Evolutionary conservation across 768 basidiomycete genomes (phyloP).

Genomic region (Leccinum broughii): DNA sequence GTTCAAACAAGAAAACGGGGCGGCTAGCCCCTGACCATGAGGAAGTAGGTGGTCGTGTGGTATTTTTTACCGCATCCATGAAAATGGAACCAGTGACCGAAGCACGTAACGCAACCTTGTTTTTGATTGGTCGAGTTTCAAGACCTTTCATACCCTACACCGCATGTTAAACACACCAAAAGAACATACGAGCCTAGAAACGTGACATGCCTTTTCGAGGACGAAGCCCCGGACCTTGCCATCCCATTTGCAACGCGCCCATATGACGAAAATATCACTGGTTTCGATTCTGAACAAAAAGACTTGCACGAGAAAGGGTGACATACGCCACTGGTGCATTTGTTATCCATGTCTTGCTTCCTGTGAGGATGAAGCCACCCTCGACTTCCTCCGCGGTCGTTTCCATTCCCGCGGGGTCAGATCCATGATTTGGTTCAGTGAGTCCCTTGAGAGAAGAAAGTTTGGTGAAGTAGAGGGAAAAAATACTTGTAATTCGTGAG

Average conservation of each 20-base stretch:
- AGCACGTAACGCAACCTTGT: slow-evolving; percentile 88
- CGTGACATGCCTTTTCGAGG: slow-evolving; percentile 70
- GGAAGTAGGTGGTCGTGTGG: slow-evolving; percentile 74
- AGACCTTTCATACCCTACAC: slow-evolving; percentile 80
- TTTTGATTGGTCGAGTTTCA: slow-evolving; percentile 83
- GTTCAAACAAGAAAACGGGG: slow-evolving; percentile 92
- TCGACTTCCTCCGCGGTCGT: slow-evolving; percentile 83
- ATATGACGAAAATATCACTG: slow-evolving; percentile 88
- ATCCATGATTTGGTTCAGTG: slow-evolving; percentile 96
- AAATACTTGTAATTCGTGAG: not conserved
- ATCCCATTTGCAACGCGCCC: slow-evolving; percentile 97
- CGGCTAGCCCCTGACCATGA: slow-evolving; percentile 71
- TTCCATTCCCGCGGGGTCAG: slow-evolving; percentile 98
- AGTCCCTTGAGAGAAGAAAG: slow-evolving; percentile 60
- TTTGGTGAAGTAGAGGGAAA: not conserved
- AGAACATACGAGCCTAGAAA: not conserved
- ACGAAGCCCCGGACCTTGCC: slow-evolving; percentile 86
- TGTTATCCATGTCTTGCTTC: slow-evolving; percentile 97
- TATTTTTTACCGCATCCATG: slow-evolving; percentile 90
- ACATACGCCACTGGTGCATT: slow-evolving; percentile 89
- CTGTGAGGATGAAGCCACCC: slow-evolving; percentile 83
- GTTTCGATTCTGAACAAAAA: slow-evolving; percentile 10
- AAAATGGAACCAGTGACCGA: slow-evolving; percentile 86
- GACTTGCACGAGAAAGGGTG: not conserved
- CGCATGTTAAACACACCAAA: not conserved